These are phyloP conservation scores for Phytophthora sansomeana DNA, from an alignment of 352 stramenopile genomes.

Conservation along the genomic window DNA sequence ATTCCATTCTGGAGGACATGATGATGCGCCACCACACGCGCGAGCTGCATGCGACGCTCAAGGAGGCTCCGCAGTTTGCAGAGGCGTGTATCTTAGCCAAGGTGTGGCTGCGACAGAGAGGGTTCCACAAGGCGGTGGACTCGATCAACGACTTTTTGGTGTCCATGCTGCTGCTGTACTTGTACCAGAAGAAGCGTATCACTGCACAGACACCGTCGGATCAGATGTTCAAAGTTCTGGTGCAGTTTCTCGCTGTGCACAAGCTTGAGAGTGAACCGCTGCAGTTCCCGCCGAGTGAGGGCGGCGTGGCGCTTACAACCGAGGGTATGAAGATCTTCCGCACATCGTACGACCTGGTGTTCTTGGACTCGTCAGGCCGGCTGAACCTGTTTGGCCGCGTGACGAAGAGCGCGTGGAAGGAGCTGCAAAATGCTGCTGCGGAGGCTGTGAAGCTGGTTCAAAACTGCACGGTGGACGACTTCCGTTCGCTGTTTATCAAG, in stretches of 20 bases:
- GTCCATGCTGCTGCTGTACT: constrained; percentile 88
- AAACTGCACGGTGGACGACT: constrained; percentile 74
- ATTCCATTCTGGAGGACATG: constrained; percentile 93
- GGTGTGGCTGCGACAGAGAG: constrained; percentile 89
- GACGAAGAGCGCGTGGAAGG: constrained; percentile 66
- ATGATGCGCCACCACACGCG: constrained; percentile 81
- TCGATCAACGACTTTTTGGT: constrained; percentile 86
- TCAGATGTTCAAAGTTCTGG: constrained; percentile 86
- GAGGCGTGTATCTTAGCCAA: constrained; percentile 87
- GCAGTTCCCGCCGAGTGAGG: constrained; percentile 65
- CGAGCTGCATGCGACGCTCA: constrained; percentile 75
- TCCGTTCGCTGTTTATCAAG: constrained; percentile 84
- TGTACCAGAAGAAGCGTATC: constrained; percentile 81
- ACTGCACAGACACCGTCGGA: constrained; percentile 75
- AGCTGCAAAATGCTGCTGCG: constrained; percentile 69
- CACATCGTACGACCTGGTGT: constrained; percentile 73
- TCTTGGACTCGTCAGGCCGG: constrained; percentile 78
- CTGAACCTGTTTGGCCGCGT: constrained; percentile 83
- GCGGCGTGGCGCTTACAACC: constrained; percentile 65
- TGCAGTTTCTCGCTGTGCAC: constrained; percentile 83
- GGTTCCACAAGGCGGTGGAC: constrained; percentile 77
- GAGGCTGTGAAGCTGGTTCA: constrained; percentile 73
- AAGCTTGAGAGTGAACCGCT: constrained; percentile 72
- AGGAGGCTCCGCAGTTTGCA: constrained; percentile 73
- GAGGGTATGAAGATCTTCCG: constrained; percentile 77